phyloP scores from a whole-genome alignment of 371 early-diverging fungal species.

The Haplosporangium sp. region DNA sequence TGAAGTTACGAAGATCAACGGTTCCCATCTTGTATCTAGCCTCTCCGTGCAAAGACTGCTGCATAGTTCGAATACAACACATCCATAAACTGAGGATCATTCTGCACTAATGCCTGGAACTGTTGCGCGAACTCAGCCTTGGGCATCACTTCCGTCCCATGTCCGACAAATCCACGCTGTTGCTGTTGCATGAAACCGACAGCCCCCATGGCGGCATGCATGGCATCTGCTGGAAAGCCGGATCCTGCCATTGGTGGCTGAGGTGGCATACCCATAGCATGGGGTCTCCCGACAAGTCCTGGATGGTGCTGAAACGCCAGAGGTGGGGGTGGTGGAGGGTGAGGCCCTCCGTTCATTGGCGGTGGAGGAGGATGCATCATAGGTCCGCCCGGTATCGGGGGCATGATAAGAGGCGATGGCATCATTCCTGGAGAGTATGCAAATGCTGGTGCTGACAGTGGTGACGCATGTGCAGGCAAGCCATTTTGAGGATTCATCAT shows the following conservation, averaged over 20 bases:
- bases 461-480: slow-evolving; percentile 54
- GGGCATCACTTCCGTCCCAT: slow-evolving; percentile 33
- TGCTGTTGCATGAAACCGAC: slow-evolving; percentile 52
- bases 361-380: slow-evolving; percentile 39
- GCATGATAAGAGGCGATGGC: slow-evolving; percentile 54
- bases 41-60: slow-evolving; percentile 42
- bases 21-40: neutral
- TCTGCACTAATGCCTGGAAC: slow-evolving; percentile 33
- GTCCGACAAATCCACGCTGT: slow-evolving; percentile 32
- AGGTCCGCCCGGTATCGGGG: slow-evolving; percentile 29
- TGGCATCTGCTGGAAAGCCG: slow-evolving; percentile 50
- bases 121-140: slow-evolving; percentile 41
- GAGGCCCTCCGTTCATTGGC: slow-evolving; percentile 7
- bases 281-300: slow-evolving; percentile 6
- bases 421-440: slow-evolving; percentile 61
- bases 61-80: slow-evolving; percentile 50
- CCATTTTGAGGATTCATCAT: slow-evolving; percentile 41
- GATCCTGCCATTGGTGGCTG: slow-evolving; percentile 8
- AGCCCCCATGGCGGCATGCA: slow-evolving; percentile 54
- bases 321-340: slow-evolving; percentile 28
- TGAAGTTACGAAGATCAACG: too few relatives aligned
- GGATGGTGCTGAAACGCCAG: slow-evolving; percentile 32
- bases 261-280: slow-evolving; percentile 36
- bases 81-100: slow-evolving; percentile 54
- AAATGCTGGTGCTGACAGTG: slow-evolving; percentile 47